Conservation (phyloP, 2,329 filamentous ascomycete genomes). For the Ceratocystis variospora region DNA sequence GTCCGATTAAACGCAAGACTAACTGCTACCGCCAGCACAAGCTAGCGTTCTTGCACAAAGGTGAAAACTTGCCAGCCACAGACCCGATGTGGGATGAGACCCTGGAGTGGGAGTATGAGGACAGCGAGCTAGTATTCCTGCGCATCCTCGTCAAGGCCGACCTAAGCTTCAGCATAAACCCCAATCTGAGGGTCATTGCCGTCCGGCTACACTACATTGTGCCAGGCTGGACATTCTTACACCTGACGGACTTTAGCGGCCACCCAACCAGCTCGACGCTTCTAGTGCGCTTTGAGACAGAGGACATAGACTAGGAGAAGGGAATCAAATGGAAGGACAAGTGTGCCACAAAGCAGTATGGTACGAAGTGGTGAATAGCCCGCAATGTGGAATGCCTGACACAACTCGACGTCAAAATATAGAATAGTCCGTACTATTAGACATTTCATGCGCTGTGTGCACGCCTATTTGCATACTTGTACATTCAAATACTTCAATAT, state of each 20-base stretch:
- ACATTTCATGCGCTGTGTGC: no score
- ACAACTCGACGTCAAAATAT: no score
- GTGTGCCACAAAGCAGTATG: no score
- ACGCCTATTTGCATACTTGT: not conserved
- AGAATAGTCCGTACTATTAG: no score
- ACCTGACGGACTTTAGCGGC: slow-evolving; percentile 51
- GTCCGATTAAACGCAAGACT: slow-evolving; percentile 48
- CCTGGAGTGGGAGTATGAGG: slow-evolving; percentile 54
- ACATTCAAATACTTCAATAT: not conserved
- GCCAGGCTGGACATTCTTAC: slow-evolving; percentile 48
- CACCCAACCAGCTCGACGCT: slow-evolving; percentile 49
- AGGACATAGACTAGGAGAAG: slow-evolving; percentile 25
- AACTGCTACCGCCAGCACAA: slow-evolving; percentile 45
- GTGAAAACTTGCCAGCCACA: slow-evolving; percentile 42
- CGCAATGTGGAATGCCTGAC: no score
- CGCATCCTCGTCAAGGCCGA: slow-evolving; percentile 54
- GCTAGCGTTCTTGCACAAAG: slow-evolving; percentile 41
- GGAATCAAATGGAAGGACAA: not conserved
- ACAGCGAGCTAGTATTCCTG: slow-evolving; percentile 51
- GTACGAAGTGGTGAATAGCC: no score
- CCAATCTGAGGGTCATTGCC: slow-evolving; percentile 46
- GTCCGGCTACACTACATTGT: slow-evolving; percentile 44
- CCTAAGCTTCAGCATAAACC: slow-evolving; percentile 47
- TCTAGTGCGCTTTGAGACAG: slow-evolving; percentile 46
- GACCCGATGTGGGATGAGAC: slow-evolving; percentile 54